phyloP scores from a whole-genome alignment of 2,329 filamentous ascomycete species.

The Pseudofabraea citricarpa region DNA sequence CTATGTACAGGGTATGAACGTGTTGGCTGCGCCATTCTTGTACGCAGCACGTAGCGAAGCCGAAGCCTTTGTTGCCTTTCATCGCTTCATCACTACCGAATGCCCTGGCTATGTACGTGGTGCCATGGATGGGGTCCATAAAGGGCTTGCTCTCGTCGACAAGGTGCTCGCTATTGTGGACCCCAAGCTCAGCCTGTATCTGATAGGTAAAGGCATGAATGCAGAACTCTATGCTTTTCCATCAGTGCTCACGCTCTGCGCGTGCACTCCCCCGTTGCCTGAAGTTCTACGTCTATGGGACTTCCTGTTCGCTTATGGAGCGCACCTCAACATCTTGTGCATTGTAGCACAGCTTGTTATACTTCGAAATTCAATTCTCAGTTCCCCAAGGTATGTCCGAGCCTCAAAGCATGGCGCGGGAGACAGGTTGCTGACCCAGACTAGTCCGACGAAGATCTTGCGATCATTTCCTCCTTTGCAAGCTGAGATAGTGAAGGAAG shows the following conservation, averaged over 20 bases:
- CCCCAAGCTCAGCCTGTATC: slow-evolving; percentile 76
- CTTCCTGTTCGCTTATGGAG: slow-evolving; percentile 92
- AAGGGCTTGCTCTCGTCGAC: slow-evolving; percentile 85
- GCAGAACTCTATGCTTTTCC: slow-evolving; percentile 97
- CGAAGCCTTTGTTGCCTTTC: slow-evolving; percentile 89
- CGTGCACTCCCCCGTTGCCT: slow-evolving; percentile 89
- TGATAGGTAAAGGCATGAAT: slow-evolving; percentile 80
- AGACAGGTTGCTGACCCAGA: not conserved
- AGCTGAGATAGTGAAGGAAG: slow-evolving; percentile 75
- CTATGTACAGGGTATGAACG: slow-evolving; percentile 99
- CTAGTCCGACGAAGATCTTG: slow-evolving; percentile 80
- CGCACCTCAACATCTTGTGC: slow-evolving; percentile 91
- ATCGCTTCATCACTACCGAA: slow-evolving; percentile 80
- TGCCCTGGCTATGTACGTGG: slow-evolving; percentile 92
- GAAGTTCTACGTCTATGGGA: slow-evolving; percentile 95
- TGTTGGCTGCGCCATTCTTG: slow-evolving; percentile 89
- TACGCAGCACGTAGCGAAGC: slow-evolving; percentile 93
- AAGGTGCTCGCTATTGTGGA: slow-evolving; percentile 89
- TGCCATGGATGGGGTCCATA: slow-evolving; percentile 96
- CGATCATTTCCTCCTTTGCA: slow-evolving; percentile 81
- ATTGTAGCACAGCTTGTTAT: slow-evolving; percentile 93
- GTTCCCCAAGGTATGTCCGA: slow-evolving; percentile 68
- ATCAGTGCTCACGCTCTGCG: slow-evolving; percentile 88
- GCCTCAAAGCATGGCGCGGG: too few relatives aligned
- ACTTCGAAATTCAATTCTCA: slow-evolving; percentile 78